Percentiles rank a stretch among this genome's conserved stretches.
Evolutionary conservation across 2,329 filamentous ascomycete species (phyloP).

Genomic region (Botrytis tulipae): DNA sequence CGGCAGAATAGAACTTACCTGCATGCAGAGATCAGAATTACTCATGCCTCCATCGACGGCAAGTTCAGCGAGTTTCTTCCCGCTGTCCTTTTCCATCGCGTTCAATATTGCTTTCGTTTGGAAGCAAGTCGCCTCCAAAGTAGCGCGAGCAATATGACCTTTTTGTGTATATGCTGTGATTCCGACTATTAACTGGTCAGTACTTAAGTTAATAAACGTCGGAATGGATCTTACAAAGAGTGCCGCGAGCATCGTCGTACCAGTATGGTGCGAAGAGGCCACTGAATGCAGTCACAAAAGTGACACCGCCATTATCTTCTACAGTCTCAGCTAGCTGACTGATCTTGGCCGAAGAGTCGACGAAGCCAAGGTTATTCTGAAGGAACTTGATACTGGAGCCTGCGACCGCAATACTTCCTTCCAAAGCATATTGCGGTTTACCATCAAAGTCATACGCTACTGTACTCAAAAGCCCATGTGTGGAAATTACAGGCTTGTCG

Average conservation of each 20-base stretch:
- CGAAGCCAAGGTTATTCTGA: constrained; percentile 64
- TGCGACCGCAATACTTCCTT: constrained; percentile 75
- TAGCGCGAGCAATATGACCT: constrained; percentile 69
- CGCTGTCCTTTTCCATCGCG: constrained; percentile 70
- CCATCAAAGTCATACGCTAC: constrained; percentile 74
- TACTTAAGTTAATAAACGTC: neutral
- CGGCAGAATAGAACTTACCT: constrained; percentile 43
- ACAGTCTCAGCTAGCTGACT: constrained; percentile 63
- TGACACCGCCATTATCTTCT: constrained; percentile 64
- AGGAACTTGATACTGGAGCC: constrained; percentile 74
- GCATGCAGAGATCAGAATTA: constrained; percentile 71
- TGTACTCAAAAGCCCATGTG: constrained; percentile 72
- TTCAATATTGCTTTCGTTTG: constrained; percentile 72
- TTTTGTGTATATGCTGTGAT: constrained; percentile 68
- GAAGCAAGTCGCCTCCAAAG: constrained; percentile 70
- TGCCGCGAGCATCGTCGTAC: constrained; percentile 73
- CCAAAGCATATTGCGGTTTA: constrained; percentile 70
- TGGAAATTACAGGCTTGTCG: constrained; percentile 74
- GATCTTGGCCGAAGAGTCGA: constrained; percentile 60
- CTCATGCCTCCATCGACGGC: constrained; percentile 73
- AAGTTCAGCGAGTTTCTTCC: constrained; percentile 60
- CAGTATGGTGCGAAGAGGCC: constrained; percentile 73
- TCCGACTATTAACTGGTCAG: constrained; percentile 47
- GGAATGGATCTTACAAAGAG: constrained; percentile 53
- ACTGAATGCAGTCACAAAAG: constrained; percentile 71